Conservation (phyloP, 345 rosid species). For the Salix purpurea region DNA sequence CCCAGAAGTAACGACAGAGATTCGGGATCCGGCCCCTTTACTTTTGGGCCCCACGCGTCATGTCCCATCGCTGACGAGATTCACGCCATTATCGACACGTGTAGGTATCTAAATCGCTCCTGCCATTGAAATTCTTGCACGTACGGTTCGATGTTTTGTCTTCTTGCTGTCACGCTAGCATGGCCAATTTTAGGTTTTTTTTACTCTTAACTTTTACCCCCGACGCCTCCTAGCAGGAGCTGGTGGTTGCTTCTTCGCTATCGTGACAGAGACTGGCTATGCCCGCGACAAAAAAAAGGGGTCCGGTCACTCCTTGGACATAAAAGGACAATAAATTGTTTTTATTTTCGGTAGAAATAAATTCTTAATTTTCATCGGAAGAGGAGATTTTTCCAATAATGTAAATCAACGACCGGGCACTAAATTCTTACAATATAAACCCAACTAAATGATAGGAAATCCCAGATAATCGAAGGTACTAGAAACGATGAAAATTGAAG, state of each 20-base stretch:
- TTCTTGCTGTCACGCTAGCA: slow-evolving; percentile 23
- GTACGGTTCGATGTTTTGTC: slow-evolving; percentile 8
- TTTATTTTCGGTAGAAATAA: background rate
- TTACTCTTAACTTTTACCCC: background rate
- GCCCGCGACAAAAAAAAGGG: slow-evolving; percentile 4
- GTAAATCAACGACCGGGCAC: background rate
- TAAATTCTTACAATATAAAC: background rate
- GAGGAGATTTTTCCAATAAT: background rate
- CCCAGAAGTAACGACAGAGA: slow-evolving; percentile 40
- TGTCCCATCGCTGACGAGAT: slow-evolving; percentile 23
- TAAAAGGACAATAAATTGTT: background rate
- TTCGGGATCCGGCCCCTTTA: slow-evolving; percentile 24
- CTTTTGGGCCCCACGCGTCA: slow-evolving; percentile 18
- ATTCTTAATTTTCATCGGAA: background rate
- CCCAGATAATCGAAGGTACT: background rate
- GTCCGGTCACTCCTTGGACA: slow-evolving; percentile 18
- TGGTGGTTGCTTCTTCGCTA: background rate
- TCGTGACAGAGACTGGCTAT: slow-evolving; percentile 3
- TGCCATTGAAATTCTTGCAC: background rate
- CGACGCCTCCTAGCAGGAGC: background rate
- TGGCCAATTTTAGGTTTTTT: slow-evolving; percentile 7
- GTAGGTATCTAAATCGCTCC: background rate
- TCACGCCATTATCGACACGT: slow-evolving; percentile 4
- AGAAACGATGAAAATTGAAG: background rate
- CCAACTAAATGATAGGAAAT: background rate